Evolutionary conservation across 331 rosid species (phyloP).

Genomic region (Rhamnella rubrinervis): DNA sequence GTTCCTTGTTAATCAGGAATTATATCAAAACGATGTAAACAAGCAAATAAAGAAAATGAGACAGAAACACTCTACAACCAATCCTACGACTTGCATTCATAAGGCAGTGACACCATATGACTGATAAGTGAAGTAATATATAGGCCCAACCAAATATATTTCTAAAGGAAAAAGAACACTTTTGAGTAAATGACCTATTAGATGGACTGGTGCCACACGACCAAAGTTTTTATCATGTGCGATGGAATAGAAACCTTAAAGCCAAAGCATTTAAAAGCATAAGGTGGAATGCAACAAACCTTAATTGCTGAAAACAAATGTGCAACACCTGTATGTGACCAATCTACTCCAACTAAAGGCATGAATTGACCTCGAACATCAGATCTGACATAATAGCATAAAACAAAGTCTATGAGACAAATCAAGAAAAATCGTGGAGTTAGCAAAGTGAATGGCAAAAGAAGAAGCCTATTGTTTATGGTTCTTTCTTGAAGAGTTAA

Average conservation of each 20-base stretch:
- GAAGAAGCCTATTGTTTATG: conserved; percentile 2
- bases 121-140: neutral
- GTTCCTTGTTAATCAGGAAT: conserved; percentile 3
- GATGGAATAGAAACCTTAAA: too few relatives aligned
- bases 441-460: neutral
- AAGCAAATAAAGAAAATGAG: neutral
- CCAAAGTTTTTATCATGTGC: too few relatives aligned
- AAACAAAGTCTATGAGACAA: conserved; percentile 6
- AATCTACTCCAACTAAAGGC: conserved; percentile 97
- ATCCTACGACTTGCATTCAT: neutral
- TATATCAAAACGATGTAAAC: neutral
- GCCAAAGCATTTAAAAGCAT: too few relatives aligned
- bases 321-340: conserved; percentile 93
- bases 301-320: too few relatives aligned
- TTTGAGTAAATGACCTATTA: too few relatives aligned
- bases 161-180: neutral
- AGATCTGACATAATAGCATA: conserved; percentile 49
- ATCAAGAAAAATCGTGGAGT: neutral
- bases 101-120: neutral
- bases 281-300: too few relatives aligned
- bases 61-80: neutral
- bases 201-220: conserved; percentile 26
- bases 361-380: conserved; percentile 98
- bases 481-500: neutral
- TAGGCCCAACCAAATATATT: neutral